Percentiles rank a stretch among this genome's conserved stretches.
phyloP scores from a whole-genome alignment of 208 protist genomes.

The Ichthyophonus hoferi region DNA sequence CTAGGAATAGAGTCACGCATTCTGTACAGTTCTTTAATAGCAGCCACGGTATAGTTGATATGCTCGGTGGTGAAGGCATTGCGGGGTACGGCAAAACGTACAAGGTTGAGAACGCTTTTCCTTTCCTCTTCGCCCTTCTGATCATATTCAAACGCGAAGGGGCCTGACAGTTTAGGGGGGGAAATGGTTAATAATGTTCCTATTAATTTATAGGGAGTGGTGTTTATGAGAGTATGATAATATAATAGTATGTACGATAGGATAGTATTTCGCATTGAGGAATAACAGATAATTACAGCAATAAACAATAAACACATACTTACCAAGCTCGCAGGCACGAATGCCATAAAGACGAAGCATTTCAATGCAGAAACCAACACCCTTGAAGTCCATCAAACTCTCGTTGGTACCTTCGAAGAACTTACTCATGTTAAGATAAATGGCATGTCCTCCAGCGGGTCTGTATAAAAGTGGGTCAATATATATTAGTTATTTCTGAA shows the following conservation, averaged over 20 bases:
- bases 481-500: too few species aligned
- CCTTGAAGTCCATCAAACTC: constrained; percentile 40
- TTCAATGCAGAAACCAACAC: constrained; percentile 44
- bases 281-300: too few species aligned
- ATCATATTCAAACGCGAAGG: constrained; percentile 45
- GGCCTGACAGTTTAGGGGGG: constrained; percentile 19
- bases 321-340: constrained; percentile 26
- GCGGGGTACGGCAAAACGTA: constrained; percentile 38
- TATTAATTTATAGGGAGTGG: too few species aligned
- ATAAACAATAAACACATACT: too few species aligned
- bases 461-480: too few species aligned
- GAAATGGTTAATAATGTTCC: too few species aligned
- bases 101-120: constrained; percentile 46
- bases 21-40: constrained; percentile 44
- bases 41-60: constrained; percentile 47
- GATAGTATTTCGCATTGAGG: too few species aligned
- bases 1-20: constrained; percentile 41
- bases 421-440: constrained; percentile 47
- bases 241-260: too few species aligned
- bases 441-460: constrained; percentile 39
- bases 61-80: constrained; percentile 48
- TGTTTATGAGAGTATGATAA: too few species aligned
- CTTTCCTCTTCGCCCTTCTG: constrained; percentile 33
- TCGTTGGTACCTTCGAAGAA: constrained; percentile 41
- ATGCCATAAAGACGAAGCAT: constrained; percentile 44